Evolutionary conservation across 2,329 filamentous ascomycete species (phyloP).

Genomic region (Dactylellina haptotyla): DNA sequence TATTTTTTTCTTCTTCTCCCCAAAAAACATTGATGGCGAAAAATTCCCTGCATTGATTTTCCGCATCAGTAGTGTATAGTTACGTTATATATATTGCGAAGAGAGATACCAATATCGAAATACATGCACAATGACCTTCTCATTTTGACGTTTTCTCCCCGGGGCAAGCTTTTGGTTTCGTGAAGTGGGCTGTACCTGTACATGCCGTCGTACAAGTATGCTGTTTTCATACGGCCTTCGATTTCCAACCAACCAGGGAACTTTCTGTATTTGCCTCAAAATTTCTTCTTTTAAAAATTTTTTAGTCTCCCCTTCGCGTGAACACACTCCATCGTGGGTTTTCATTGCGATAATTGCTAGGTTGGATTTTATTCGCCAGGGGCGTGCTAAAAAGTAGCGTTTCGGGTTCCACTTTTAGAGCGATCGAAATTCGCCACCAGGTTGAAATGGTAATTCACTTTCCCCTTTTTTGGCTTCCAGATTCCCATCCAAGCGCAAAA

Average conservation of each 20-base stretch:
- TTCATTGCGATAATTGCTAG: slow-evolving; percentile 18
- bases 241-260: not conserved
- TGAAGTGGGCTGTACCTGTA: slow-evolving; percentile 24
- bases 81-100: not conserved
- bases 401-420: slow-evolving; percentile 27
- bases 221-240: not conserved
- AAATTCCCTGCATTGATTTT: not conserved
- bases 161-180: not conserved
- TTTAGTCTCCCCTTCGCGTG: slow-evolving; percentile 9
- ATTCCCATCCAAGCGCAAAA: slow-evolving; percentile 48
- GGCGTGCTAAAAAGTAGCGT: slow-evolving; percentile 25
- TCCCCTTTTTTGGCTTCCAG: slow-evolving; percentile 47
- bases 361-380: slow-evolving; percentile 27
- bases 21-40: not conserved
- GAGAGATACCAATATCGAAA: slow-evolving; percentile 3
- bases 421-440: slow-evolving; percentile 49
- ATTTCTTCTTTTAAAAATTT: slow-evolving; percentile 11
- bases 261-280: slow-evolving; percentile 2
- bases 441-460: slow-evolving; percentile 53
- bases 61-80: slow-evolving; percentile 14
- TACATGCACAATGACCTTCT: slow-evolving; percentile 37
- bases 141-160: slow-evolving; percentile 17
- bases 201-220: slow-evolving; percentile 6
- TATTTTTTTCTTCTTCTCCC: not conserved
- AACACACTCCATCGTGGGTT: slow-evolving; percentile 8